These are phyloP conservation scores for Lactarius trivialis DNA, from an alignment of 768 basidiomycete species.

Conservation along the genomic window DNA sequence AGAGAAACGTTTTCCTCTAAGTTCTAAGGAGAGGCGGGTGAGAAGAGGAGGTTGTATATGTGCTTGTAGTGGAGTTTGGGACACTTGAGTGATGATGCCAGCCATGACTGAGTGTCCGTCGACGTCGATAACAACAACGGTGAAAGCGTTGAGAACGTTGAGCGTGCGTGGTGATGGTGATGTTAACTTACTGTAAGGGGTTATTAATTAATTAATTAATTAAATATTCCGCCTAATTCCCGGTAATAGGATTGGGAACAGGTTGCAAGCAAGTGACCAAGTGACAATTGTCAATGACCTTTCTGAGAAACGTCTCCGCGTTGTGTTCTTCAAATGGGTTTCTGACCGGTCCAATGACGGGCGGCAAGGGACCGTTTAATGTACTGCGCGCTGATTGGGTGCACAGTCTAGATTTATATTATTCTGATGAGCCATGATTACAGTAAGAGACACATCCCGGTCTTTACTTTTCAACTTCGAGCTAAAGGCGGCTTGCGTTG, in stretches of 20 bases:
- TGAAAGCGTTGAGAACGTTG: not conserved
- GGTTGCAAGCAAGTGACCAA: slow-evolving; percentile 6
- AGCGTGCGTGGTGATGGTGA: not conserved
- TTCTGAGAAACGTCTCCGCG: slow-evolving; percentile 18
- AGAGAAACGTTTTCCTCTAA: slow-evolving; percentile 85
- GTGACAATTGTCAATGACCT: slow-evolving; percentile 17
- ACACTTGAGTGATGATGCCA: slow-evolving; percentile 45
- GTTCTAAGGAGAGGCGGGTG: slow-evolving; percentile 83
- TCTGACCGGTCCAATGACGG: slow-evolving; percentile 21
- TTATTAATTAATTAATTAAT: not conserved
- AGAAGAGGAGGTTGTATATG: slow-evolving; percentile 83
- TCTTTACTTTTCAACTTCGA: slow-evolving; percentile 11
- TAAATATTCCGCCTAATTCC: slow-evolving; percentile 9
- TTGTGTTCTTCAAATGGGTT: slow-evolving; percentile 15
- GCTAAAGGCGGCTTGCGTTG: slow-evolving; percentile 7
- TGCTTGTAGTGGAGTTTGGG: slow-evolving; percentile 56
- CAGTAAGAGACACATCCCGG: slow-evolving; percentile 5
- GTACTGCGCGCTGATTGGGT: slow-evolving; percentile 18
- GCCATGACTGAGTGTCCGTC: slow-evolving; percentile 29
- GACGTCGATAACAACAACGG: not conserved
- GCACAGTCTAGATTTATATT: slow-evolving; percentile 16
- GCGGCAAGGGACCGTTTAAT: slow-evolving; percentile 20
- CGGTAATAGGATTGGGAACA: not conserved
- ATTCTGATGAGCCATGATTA: slow-evolving; percentile 19
- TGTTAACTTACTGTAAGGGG: not conserved